Evolutionary conservation across 1,139 yeast genomes (phyloP).

Genomic region (Dujonia santamariae): DNA sequence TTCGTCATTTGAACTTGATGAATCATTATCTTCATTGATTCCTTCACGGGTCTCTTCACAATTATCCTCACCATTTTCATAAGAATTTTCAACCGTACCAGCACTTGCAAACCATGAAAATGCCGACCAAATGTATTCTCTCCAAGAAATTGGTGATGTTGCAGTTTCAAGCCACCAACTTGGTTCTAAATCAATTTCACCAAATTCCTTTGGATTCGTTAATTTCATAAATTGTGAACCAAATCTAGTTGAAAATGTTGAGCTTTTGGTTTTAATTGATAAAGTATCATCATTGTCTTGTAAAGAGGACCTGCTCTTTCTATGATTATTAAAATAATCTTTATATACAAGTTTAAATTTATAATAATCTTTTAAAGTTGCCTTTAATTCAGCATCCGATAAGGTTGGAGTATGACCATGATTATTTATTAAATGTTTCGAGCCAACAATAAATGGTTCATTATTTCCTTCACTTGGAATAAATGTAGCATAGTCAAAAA

Average conservation of each 20-base stretch:
- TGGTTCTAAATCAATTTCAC: constrained; percentile 27
- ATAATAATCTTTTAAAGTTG: constrained; percentile 36
- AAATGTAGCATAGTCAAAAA: constrained; percentile 52
- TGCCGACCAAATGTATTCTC: constrained; percentile 67
- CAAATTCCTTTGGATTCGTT: constrained; percentile 10
- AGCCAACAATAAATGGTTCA: constrained; percentile 9
- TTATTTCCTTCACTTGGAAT: constrained; percentile 21
- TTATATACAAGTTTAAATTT: constrained; percentile 35
- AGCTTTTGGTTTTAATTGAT: constrained; percentile 21
- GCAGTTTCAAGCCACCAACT: constrained; percentile 44
- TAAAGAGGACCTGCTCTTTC: constrained; percentile 1
- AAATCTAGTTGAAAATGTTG: constrained; percentile 12
- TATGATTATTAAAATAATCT: constrained; percentile 16
- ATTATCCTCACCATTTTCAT: constrained; percentile 9
- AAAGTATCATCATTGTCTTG: constrained; percentile 16
- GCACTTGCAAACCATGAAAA: constrained; percentile 86
- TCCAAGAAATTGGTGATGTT: constrained; percentile 58
- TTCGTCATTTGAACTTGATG: constrained; percentile 5
- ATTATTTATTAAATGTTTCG: constrained; percentile 1
- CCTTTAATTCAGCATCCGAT: constrained; percentile 14
- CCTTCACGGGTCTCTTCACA: constrained; percentile 1
- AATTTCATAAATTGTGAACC: constrained; percentile 6
- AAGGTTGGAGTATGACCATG: constrained; percentile 5
- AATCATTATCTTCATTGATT: background rate
- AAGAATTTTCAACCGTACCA: constrained; percentile 46